Base-by-base conservation (phyloP, 495 filamentous ascomycete genomes). In the Darksidea phi region DNA sequence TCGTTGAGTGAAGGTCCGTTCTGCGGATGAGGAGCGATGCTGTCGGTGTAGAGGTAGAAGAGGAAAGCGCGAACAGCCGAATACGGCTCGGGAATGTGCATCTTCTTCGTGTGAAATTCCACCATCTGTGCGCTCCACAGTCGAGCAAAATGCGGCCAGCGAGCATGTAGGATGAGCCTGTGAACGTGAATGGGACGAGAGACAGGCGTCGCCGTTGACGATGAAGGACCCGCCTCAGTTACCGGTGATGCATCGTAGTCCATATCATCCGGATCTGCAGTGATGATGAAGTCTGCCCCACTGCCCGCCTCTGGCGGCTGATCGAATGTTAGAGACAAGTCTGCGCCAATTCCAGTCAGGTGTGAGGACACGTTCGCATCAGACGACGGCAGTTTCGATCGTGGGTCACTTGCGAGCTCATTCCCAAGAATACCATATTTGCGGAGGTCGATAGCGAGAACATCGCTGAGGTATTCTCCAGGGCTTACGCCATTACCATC, bases 81-180 rank as follows among this genome's bases (percentile, higher is more conserved):
- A 72, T 97, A 97, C 1, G 91, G 90, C 70, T 97, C 95, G 0
- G 95, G 92, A 42, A 98, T 95, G 74, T 97, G 94, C 88, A 98
- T 92, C 71, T 88, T 89, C 67, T 92, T 91, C 12, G 89, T 90
- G 72, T 97, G 94, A 68, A 94, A 97, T 71, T 98, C 94, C 10
- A 87, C 84, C 94, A 98, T 97, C 65, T 95, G 90, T 10, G 93
- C 84, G 18, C 89, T 82, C 74, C 94, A 97, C 4, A 98, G 74
- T 10, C 93, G 86, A 23, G 86, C 85, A 73, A 98, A 98, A 72
- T 98, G 95, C 13, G 94, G 93, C 94, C 94, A 98, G 38, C 94
- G 85, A 6, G 95, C 86, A 71, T 92, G 89, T 18, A 98, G 79
- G 50, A 98, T 95, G 55, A 98, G 85, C 59, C 86, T 88, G 73